phyloP scores from a whole-genome alignment of 176 grass and related monocot species.

The Tuctoria greenei region DNA sequence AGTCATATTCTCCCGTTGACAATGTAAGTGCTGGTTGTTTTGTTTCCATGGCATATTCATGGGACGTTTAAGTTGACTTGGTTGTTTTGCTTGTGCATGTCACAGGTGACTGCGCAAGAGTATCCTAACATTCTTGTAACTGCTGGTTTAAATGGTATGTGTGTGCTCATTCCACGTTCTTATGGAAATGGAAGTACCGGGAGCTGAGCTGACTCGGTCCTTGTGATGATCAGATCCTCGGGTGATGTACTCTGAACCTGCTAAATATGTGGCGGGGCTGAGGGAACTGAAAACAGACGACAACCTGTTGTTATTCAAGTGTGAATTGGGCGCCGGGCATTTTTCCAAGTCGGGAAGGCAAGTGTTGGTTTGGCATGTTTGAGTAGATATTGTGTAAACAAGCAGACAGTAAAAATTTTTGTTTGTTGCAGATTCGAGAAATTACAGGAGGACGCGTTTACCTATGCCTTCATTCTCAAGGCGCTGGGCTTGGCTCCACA shows the following conservation, averaged over 20 bases:
- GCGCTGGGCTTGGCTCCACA: slow-evolving; percentile 58
- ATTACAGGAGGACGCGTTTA: slow-evolving; percentile 77
- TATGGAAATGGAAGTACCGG: not conserved
- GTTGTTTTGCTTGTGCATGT: slow-evolving; percentile 13
- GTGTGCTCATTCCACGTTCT: not conserved
- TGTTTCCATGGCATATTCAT: not conserved
- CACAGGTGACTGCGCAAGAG: slow-evolving; percentile 63
- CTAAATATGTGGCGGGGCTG: slow-evolving; percentile 76
- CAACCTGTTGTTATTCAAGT: slow-evolving; percentile 76
- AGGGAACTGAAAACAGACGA: slow-evolving; percentile 74
- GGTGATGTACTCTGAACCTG: slow-evolving; percentile 80
- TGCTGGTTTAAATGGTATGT: slow-evolving; percentile 83
- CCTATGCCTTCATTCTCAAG: slow-evolving; percentile 82
- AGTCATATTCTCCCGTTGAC: slow-evolving; percentile 94
- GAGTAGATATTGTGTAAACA: not conserved
- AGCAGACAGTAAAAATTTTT: not conserved
- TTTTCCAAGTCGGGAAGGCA: slow-evolving; percentile 88
- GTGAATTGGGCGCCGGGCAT: slow-evolving; percentile 79
- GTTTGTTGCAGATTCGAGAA: slow-evolving; percentile 70
- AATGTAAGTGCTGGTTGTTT: slow-evolving; percentile 49
- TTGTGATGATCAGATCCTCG: slow-evolving; percentile 52
- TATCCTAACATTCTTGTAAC: slow-evolving; percentile 90
- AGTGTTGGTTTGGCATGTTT: not conserved
- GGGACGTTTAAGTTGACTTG: no score
- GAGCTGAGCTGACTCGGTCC: not conserved